A percentile compares a stretch with the other conserved stretches of the same genome.
Conservation (phyloP, 1,284 basidiomycete species). For the Xerocomus nothofagi region DNA sequence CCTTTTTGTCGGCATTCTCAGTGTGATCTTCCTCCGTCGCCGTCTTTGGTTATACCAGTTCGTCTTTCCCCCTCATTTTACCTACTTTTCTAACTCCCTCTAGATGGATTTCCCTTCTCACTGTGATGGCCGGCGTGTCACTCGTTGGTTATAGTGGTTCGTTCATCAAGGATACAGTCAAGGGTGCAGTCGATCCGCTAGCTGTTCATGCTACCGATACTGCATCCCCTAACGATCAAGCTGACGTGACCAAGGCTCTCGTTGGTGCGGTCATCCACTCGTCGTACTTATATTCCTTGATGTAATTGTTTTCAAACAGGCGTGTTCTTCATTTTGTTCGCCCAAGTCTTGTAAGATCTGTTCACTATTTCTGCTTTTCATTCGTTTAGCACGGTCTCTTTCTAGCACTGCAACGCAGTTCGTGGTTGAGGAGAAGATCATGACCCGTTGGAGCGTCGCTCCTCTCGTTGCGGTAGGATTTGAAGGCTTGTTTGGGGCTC, state of each 20-base stretch:
- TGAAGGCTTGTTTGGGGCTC: conserved; percentile 90
- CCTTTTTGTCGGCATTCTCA: conserved; percentile 92
- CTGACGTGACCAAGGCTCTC: conserved; percentile 63
- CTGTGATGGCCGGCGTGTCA: conserved; percentile 89
- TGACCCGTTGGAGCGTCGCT: conserved; percentile 80
- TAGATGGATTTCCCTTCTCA: conserved; percentile 88
- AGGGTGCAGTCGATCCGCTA: conserved; percentile 39
- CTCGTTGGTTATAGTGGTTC: conserved; percentile 93
- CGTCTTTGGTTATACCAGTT: conserved; percentile 80
- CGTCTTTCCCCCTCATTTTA: conserved; percentile 23
- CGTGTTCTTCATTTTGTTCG: conserved; percentile 90
- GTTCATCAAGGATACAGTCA: conserved; percentile 72
- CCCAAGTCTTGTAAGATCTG: conserved; percentile 88
- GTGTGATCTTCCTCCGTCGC: conserved; percentile 88
- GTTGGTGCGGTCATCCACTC: conserved; percentile 49
- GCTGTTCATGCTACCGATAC: conserved; percentile 20
- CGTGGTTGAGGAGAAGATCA: conserved; percentile 90
- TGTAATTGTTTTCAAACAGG: conserved; percentile 45
- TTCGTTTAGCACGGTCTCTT: conserved; percentile 21
- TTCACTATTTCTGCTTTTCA: conserved; percentile 12
- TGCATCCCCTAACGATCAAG: conserved; percentile 47
- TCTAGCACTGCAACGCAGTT: conserved; percentile 87
- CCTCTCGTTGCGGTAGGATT: conserved; percentile 94
- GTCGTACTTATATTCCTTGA: conserved; percentile 2
- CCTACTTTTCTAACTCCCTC: conserved; percentile 12